These are phyloP conservation scores for Psidium friedrichsthalianum DNA, from an alignment of 345 rosid genomes.

Conservation along the genomic window DNA sequence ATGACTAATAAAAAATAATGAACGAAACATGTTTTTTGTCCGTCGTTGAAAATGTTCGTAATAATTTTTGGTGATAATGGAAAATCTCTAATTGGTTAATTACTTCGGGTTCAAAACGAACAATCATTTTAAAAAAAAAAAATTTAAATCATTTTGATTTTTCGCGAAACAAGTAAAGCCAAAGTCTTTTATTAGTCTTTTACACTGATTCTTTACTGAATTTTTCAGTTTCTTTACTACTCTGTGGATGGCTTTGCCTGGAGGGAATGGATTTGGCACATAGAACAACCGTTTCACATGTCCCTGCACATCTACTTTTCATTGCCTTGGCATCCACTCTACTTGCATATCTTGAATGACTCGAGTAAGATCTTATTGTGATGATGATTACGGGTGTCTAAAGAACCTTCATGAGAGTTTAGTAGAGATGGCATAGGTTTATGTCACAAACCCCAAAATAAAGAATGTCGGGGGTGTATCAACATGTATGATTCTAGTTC, in stretches of 20 bases:
- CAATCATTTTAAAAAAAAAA: accelerated
- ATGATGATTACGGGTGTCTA: neutral
- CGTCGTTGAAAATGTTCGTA: accelerated
- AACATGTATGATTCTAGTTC: neutral
- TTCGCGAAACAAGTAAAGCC: neutral
- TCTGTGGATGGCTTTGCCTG: neutral
- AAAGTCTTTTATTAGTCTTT: neutral
- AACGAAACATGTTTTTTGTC: neutral
- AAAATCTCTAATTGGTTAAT: neutral
- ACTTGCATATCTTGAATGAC: neutral
- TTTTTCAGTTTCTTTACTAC: neutral
- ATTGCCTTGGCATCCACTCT: neutral
- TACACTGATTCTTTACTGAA: neutral
- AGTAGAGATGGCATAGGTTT: neutral
- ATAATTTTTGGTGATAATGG: accelerated
- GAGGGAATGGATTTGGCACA: neutral
- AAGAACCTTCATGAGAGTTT: neutral
- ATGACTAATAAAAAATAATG: neutral
- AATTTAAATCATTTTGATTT: neutral
- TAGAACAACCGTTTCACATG: neutral
- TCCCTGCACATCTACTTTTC: neutral
- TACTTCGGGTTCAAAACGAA: accelerated
- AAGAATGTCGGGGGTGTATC: neutral
- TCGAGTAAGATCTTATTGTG: neutral
- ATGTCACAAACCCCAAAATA: neutral